These are phyloP conservation scores for Termitomyces sp. DNA, from an alignment of 768 basidiomycete species.

Conservation along the genomic window DNA sequence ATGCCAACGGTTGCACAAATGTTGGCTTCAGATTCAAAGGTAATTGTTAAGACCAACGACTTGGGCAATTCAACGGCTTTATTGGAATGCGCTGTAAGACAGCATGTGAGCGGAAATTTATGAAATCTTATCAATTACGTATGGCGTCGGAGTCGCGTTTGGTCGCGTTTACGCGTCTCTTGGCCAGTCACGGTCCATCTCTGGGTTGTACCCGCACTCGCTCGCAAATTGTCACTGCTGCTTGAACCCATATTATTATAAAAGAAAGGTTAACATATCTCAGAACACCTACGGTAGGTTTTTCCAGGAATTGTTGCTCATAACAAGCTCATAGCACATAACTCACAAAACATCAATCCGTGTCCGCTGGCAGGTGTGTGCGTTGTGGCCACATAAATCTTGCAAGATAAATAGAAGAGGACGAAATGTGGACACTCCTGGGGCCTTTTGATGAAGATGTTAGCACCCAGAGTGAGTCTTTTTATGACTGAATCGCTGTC, in stretches of 20 bases:
- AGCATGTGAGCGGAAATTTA: too few species aligned
- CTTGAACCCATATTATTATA: not conserved
- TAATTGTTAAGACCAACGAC: too few species aligned
- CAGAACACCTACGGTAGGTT: not conserved
- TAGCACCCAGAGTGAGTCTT: constrained; percentile 33
- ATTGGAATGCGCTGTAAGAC: too few species aligned
- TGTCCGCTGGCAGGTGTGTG: not conserved
- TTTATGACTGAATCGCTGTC: not conserved
- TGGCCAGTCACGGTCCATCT: not conserved
- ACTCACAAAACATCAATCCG: too few species aligned
- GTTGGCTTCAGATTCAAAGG: too few species aligned
- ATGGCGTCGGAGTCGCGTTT: constrained; percentile 2
- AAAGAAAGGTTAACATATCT: not conserved
- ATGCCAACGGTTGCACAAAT: too few species aligned
- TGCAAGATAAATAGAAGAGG: not conserved
- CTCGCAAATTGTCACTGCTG: not conserved
- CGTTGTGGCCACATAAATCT: not conserved
- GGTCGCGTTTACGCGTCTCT: constrained; percentile 11
- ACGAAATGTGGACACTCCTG: constrained; percentile 48
- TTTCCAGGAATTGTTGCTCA: too few species aligned
- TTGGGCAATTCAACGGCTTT: not conserved
- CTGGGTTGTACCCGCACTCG: not conserved
- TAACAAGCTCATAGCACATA: not conserved
- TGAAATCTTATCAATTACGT: not conserved
- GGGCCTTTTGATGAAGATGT: constrained; percentile 52